Evolutionary conservation across 176 grass and related monocot species (phyloP), one percentile per base, ranked within the genome.

Genomic region (Saccharum spontaneum): DNA sequence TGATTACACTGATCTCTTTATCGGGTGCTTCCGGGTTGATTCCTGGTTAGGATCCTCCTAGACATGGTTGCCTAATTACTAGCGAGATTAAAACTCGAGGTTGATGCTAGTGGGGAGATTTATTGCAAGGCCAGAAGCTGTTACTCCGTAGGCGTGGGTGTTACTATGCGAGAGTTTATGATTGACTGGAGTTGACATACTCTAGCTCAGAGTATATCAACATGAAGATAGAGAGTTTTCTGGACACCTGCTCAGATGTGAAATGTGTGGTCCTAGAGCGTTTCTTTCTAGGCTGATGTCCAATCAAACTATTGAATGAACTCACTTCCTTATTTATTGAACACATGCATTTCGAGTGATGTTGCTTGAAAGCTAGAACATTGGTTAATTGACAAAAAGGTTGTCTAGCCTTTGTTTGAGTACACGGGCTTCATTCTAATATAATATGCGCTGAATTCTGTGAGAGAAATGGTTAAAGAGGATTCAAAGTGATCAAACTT

Each of bases 311-410:
- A 10, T 77, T 63, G 30, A 73, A 50, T 76, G 44, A 6, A 2
- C 10, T 0, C 40, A 36, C 31, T 69, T 52, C 38, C n/a, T 52
- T 16, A 24, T 38, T 5, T 23, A 43, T 24, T 54, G 5, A 24
- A 66, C 22, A 2, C 8, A 76, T 68, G 48, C 15, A 50, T 50
- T 50, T 50, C 48, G 45, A 57, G 49, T 81, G 49, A 63, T 89
- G 28, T 62, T 89, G 8, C 23, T 77, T 64, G 64, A 77, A 86
- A 55, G 13, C 16, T 69, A 86, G 71, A 77, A 36, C 22, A 31
- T 59, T 34, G 10, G 4, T 78, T 40, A 22, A 10, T 54, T 55
- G 33, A 49, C 8, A 24, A 13, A 13, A 69, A 52, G 48, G 14
- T 50, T 17, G 14, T 50, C 48, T 50, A 50, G 15, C 48, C 48